phyloP scores from a whole-genome alignment of 495 filamentous ascomycete genomes.

The Talaromyces trachyspermus region DNA sequence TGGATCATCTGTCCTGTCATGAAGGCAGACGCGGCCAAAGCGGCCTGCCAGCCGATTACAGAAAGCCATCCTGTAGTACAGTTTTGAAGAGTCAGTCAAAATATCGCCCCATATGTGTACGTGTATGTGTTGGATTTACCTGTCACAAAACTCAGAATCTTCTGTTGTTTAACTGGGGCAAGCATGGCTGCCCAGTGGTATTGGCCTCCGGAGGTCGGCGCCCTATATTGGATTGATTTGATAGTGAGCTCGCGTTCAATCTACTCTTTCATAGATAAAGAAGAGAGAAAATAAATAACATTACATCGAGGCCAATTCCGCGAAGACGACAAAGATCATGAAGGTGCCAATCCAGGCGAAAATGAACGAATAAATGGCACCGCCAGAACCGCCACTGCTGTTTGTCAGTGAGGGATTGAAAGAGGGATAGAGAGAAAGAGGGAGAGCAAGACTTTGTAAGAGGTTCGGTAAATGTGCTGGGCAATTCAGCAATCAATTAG shows the following conservation, averaged over 20 bases:
- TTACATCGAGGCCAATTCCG: slow-evolving; percentile 10
- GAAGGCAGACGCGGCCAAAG: slow-evolving; percentile 45
- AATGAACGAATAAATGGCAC: slow-evolving; percentile 43
- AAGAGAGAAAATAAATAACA: slow-evolving; percentile 10
- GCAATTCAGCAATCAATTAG: neutral
- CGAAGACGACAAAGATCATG: slow-evolving; percentile 28
- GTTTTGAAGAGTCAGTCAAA: slow-evolving; percentile 9
- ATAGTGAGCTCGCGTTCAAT: slow-evolving; percentile 4
- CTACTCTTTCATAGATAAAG: slow-evolving; percentile 9
- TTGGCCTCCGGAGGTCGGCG: slow-evolving; percentile 28
- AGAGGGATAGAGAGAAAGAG: neutral
- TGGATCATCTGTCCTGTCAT: slow-evolving; percentile 53
- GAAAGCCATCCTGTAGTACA: slow-evolving; percentile 22
- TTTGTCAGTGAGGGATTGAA: slow-evolving; percentile 4
- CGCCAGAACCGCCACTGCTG: slow-evolving; percentile 38
- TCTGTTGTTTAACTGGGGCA: slow-evolving; percentile 25
- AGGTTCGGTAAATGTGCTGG: slow-evolving; percentile 17
- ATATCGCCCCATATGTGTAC: slow-evolving; percentile 1
- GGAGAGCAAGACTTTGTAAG: slow-evolving; percentile 15
- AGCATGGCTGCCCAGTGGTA: slow-evolving; percentile 41
- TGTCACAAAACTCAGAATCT: slow-evolving; percentile 35
- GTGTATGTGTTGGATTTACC: slow-evolving; percentile 16
- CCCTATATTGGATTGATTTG: slow-evolving; percentile 8
- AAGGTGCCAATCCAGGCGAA: slow-evolving; percentile 41
- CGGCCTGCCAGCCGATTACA: slow-evolving; percentile 53